These are phyloP conservation scores for Sedum album DNA, from an alignment of 164 flowering plant genomes.

Conservation along the genomic window DNA sequence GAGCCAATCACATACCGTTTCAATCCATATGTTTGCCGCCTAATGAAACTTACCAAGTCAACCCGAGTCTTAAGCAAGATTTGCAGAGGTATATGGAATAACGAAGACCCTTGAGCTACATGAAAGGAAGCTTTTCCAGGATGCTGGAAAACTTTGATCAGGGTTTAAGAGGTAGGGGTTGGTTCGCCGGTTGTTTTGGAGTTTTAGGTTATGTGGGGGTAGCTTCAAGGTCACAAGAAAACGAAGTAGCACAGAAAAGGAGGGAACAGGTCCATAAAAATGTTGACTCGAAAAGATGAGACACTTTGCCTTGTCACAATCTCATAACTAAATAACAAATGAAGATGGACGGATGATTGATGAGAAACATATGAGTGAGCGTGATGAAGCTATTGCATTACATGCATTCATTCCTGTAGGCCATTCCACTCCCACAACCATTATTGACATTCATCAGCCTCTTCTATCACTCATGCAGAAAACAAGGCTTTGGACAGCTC, in stretches of 20 bases:
- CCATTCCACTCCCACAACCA: neutral
- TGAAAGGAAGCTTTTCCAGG: no score
- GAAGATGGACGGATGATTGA: slow-evolving; percentile 5
- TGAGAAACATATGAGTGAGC: slow-evolving; percentile 2
- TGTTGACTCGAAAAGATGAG: neutral
- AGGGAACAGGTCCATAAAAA: neutral
- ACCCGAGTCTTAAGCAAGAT: no score
- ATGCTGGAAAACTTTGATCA: no score
- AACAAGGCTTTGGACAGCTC: neutral
- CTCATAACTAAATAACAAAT: slow-evolving; percentile 6
- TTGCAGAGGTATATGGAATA: no score
- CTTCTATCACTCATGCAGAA: neutral
- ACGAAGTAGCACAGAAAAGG: neutral
- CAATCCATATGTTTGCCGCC: no score
- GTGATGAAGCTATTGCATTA: no score
- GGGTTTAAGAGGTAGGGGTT: neutral
- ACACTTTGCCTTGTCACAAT: slow-evolving; percentile 4
- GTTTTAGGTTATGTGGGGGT: neutral
- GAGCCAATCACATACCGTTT: no score
- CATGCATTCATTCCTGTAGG: neutral
- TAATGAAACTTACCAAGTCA: no score
- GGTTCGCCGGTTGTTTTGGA: neutral
- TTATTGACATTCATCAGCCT: slow-evolving; percentile 1
- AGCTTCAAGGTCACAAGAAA: neutral
- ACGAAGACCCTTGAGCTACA: no score